Percentiles rank a stretch among this genome's conserved stretches.
These are phyloP conservation scores for Exophiala viscosa DNA, from an alignment of 2,329 filamentous ascomycete species.

Conservation along the genomic window DNA sequence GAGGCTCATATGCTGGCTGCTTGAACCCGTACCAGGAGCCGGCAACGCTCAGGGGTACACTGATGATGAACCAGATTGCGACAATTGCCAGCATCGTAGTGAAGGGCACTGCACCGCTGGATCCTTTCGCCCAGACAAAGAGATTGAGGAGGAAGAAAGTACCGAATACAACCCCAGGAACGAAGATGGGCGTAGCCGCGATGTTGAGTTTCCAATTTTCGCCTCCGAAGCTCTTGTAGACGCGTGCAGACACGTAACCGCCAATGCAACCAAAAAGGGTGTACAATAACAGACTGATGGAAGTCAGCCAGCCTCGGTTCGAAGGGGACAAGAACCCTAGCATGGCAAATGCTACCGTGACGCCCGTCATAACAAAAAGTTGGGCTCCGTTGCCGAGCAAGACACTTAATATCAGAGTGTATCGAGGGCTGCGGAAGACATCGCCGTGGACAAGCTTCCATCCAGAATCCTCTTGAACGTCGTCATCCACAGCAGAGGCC, in stretches of 20 bases:
- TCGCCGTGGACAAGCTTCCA: slow-evolving; percentile 99
- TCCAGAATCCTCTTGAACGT: slow-evolving; percentile 93
- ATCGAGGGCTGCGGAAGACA: slow-evolving; percentile 84
- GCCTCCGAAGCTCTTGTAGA: slow-evolving; percentile 93
- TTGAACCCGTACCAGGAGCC: slow-evolving; percentile 95
- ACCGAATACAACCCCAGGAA: slow-evolving; percentile 80
- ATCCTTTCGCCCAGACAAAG: slow-evolving; percentile 90
- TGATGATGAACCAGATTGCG: slow-evolving; percentile 94
- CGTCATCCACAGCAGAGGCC: slow-evolving; percentile 73
- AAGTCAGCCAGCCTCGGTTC: slow-evolving; percentile 89
- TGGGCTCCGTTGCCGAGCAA: slow-evolving; percentile 91
- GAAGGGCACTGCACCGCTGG: slow-evolving; percentile 91
- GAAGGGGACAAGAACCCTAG: slow-evolving; percentile 93
- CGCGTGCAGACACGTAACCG: slow-evolving; percentile 80
- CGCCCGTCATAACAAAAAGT: slow-evolving; percentile 94
- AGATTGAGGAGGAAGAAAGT: slow-evolving; percentile 92
- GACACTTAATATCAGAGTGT: slow-evolving; percentile 78
- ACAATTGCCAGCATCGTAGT: slow-evolving; percentile 94
- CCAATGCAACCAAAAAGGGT: slow-evolving; percentile 89
- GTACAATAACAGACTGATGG: slow-evolving; percentile 89
- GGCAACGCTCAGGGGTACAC: slow-evolving; percentile 80
- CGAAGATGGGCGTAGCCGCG: slow-evolving; percentile 74
- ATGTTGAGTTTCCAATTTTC: slow-evolving; percentile 96
- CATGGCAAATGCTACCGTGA: slow-evolving; percentile 89
- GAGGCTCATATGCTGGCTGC: slow-evolving; percentile 65